Base-by-base conservation (phyloP, 2,329 filamentous ascomycete genomes). In the Akanthomyces dipterigenus region DNA sequence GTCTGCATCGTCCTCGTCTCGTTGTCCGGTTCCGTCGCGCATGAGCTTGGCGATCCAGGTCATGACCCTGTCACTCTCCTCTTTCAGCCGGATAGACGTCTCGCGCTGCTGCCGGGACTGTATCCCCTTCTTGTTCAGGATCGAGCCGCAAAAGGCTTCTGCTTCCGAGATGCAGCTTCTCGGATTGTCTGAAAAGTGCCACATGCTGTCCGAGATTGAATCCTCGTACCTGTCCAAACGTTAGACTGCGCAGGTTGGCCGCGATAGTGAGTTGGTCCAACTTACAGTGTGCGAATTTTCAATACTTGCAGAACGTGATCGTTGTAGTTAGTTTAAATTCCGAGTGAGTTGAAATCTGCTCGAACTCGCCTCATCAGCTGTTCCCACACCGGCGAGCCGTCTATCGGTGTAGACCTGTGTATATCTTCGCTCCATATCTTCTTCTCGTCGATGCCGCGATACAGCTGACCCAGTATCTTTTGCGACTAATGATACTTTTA, bases 401-500 rank as follows among this genome's bases (percentile, higher is more conserved):
- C 62, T 12, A 55, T 67, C 8, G 65, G 67, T 4, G 71, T 64
- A 0, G 55, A 65, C 16, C 69, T 68, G 49, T 71, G 75, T 43
- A 82, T 78, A 18, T 86, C 72, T 5, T 81, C 70, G 9, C 72
- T 67, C 76, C 87, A 88, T 50, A 93, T 89, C 57, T 81, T 79
- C 45, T 79, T 78, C 71, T 95, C 90, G 66, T 96, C 85, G 12
- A 96, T 87, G 0, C 80, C 82, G 2, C 89, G 84, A 69, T 89
- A 95, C 0, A 96, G 76, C 3, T 79, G 73, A 0, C 91, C 91
- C 0, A 95, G 79, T 0, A 88, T 77, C 65, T 90, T 91, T 0
- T 84, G 66, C 1, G 88, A 91, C 31, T 72, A 73, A 70, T 95
- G 93, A 69, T 86, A 93, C 4, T 73, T 72, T 26, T 79, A 76